Evolutionary conservation across 192 early-diverging fungal species (phyloP).

Genomic region (Diversispora epigaea): DNA sequence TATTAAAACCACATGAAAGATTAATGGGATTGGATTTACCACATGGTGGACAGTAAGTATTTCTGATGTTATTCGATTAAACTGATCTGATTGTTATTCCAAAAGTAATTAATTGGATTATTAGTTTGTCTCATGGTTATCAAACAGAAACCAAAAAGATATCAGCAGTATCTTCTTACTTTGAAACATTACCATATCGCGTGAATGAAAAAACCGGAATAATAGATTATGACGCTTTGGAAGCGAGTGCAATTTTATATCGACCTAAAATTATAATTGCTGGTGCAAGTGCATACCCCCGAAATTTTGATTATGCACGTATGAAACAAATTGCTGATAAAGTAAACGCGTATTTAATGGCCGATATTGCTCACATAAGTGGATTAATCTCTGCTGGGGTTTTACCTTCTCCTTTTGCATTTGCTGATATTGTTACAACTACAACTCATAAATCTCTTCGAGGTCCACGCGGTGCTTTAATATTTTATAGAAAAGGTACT

Average conservation of each 20-base stretch:
- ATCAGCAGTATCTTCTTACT: slow-evolving; percentile 91
- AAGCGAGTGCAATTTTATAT: slow-evolving; percentile 76
- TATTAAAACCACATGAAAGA: slow-evolving; percentile 96
- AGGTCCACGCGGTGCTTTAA: slow-evolving; percentile 98
- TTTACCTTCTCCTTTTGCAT: slow-evolving; percentile 85
- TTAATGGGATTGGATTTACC: slow-evolving; percentile 98
- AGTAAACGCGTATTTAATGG: slow-evolving; percentile 88
- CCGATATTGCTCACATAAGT: slow-evolving; percentile 96
- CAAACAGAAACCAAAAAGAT: slow-evolving; percentile 97
- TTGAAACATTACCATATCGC: slow-evolving; percentile 95
- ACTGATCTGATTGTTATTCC: too few relatives aligned
- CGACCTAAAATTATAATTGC: slow-evolving; percentile 96
- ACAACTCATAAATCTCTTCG: slow-evolving; percentile 99
- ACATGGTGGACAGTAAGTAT: slow-evolving; percentile 92
- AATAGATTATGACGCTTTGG: slow-evolving; percentile 92
- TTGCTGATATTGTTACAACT: slow-evolving; percentile 97
- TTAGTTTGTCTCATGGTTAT: slow-evolving; percentile 94
- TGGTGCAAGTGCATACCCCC: slow-evolving; percentile 91
- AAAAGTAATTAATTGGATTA: neutral
- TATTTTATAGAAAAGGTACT: slow-evolving; percentile 96
- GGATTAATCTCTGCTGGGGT: slow-evolving; percentile 87
- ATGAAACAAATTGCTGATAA: slow-evolving; percentile 85
- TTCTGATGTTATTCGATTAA: too few relatives aligned
- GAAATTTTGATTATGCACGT: slow-evolving; percentile 90
- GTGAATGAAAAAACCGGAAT: slow-evolving; percentile 84